phyloP scores from a whole-genome alignment of 345 rosid genomes.

The Capsella bursapastoris region DNA sequence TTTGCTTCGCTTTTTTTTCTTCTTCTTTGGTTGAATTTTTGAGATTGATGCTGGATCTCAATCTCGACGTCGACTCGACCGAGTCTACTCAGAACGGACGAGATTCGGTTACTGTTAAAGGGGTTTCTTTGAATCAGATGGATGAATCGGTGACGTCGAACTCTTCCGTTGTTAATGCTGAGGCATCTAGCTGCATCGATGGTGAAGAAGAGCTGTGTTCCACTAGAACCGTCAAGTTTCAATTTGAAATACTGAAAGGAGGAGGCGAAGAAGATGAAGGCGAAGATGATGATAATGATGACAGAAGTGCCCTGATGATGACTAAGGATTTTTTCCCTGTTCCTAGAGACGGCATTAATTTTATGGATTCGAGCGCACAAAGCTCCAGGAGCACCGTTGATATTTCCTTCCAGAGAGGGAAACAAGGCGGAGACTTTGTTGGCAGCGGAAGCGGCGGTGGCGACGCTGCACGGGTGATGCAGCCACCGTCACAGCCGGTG shows the following conservation, averaged over 20 bases:
- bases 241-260: constrained; percentile 70
- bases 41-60: constrained; percentile 82
- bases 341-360: constrained; percentile 27
- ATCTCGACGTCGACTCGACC: constrained; percentile 59
- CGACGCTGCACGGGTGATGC: constrained; percentile 41
- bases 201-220: constrained; percentile 69
- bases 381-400: constrained; percentile 59
- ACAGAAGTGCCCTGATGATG: constrained; percentile 42
- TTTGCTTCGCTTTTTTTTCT: background rate
- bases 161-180: constrained; percentile 84
- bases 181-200: constrained; percentile 55
- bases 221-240: constrained; percentile 60
- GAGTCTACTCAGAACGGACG: constrained; percentile 59
- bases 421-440: constrained; percentile 43
- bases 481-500: constrained; percentile 56
- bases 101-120: constrained; percentile 34
- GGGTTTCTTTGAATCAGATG: constrained; percentile 49
- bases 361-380: constrained; percentile 43
- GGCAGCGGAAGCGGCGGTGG: constrained; percentile 24
- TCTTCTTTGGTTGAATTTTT: constrained; percentile 35
- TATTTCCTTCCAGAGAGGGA: constrained; percentile 50
- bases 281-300: constrained; percentile 33
- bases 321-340: constrained; percentile 78
- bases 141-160: constrained; percentile 87
- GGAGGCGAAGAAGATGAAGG: constrained; percentile 37